Percentiles rank a stretch among this genome's conserved stretches.
Conservation (phyloP, 2,329 filamentous ascomycete genomes). For the Neonectria magnoliae region DNA sequence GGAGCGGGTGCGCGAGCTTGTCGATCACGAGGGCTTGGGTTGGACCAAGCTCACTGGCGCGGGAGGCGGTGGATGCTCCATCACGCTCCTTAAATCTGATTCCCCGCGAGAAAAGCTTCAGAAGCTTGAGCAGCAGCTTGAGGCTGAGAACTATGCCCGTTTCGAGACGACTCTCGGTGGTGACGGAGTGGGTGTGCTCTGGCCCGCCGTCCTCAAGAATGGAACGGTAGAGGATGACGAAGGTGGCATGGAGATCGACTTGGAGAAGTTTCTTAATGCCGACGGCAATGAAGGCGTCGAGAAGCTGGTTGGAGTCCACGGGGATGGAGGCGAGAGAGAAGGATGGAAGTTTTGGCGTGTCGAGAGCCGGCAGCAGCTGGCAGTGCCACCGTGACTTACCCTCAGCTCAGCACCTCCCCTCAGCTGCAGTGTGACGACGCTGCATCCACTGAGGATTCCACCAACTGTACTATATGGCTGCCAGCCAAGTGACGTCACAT, state of each 20-base stretch:
- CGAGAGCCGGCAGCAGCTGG: conserved; percentile 53
- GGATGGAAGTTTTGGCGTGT: conserved; percentile 90
- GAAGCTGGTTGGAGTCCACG: conserved; percentile 82
- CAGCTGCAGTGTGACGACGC: conserved; percentile 10
- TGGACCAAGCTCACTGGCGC: conserved; percentile 98
- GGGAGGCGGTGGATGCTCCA: conserved; percentile 94
- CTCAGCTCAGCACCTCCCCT: conserved; percentile 10
- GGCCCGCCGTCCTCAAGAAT: conserved; percentile 90
- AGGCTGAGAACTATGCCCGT: conserved; percentile 78
- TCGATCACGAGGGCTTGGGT: conserved; percentile 88
- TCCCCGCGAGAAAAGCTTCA: conserved; percentile 65
- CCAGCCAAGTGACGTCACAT: conserved; percentile 37
- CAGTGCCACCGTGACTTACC: not conserved
- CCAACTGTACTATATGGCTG: conserved; percentile 35
- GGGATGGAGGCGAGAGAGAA: conserved; percentile 73
- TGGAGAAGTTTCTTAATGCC: conserved; percentile 84
- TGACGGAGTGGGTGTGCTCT: conserved; percentile 92
- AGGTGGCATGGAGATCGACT: conserved; percentile 91
- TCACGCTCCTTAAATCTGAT: conserved; percentile 83
- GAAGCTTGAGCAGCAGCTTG: conserved; percentile 72
- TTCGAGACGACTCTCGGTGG: conserved; percentile 93
- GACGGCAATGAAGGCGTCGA: conserved; percentile 88
- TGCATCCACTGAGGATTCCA: conserved; percentile 13
- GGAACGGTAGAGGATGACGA: conserved; percentile 80
- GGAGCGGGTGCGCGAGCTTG: conserved; percentile 89